Base-by-base conservation (phyloP, 2,329 filamentous ascomycete species). In the Metarhizium guizhouense region DNA sequence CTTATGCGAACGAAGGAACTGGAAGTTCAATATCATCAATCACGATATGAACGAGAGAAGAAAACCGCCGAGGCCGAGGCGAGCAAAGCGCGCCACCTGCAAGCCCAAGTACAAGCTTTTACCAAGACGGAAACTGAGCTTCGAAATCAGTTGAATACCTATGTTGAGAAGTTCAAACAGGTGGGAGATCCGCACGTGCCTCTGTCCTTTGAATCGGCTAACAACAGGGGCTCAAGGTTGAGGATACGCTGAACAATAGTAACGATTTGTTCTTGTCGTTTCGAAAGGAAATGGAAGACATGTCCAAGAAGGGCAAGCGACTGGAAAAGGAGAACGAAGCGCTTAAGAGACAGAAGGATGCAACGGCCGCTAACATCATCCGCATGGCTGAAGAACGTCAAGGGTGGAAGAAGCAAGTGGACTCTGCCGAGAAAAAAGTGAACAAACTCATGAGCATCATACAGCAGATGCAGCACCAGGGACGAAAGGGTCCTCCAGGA, bases 101-200 rank as follows among this genome's bases (percentile, higher is more conserved):
- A 94, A 63, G 80, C 85, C 40, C 94, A 99, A 72, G 91, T 97
- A 29, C 90, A 92, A 62, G 95, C 91, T 2, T 96, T 97, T 70
- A 94, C 91, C 40, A 94, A 96, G 72, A 97, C 93, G 10, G 94
- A 99, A 73, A 87, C 89, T 16, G 93, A 97, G 72, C 80, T 99
- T 55, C 80, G 94, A 58, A 95, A 90, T 65, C 94, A 99, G 72
- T 84, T 99, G 64, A 97, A 96, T 70, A 93, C 96, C 64, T 99
- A 99, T 66, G 93, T 96, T 30, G 94, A 99, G 70, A 99, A 97
- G 75, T 97, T 97, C 75, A 97, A 97, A 77, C 94, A 99, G 88
- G 93, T 96, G 83, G 72, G 81, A 14, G 11, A 29, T 29, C 6
- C 14, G 1, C 30, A 18, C 13, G 4, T 18, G 13, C 16, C 18